These are phyloP conservation scores for Oxyria digyna DNA, from an alignment of 148 eudicot species.

Conservation along the genomic window DNA sequence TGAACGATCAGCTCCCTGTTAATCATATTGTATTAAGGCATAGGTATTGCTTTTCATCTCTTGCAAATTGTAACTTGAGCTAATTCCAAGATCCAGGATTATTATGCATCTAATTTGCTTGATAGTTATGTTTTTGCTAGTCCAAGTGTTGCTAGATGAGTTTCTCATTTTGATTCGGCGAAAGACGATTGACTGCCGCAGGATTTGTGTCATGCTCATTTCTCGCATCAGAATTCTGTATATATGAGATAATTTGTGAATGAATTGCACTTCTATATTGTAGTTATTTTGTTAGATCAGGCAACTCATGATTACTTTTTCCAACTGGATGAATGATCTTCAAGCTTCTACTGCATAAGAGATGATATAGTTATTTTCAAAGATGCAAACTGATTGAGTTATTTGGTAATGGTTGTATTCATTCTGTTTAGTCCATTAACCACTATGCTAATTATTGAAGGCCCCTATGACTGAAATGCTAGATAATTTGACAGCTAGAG, in stretches of 20 bases:
- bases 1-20: background rate
- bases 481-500: background rate
- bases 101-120: background rate
- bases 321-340: background rate
- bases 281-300: background rate
- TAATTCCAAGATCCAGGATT: background rate
- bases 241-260: background rate
- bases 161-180: background rate
- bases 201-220: background rate
- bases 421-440: background rate
- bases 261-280: background rate
- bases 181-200: background rate
- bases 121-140: background rate
- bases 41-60: background rate
- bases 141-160: background rate
- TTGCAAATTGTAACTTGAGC: background rate
- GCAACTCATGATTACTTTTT: background rate
- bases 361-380: background rate
- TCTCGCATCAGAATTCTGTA: background rate
- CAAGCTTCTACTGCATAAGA: background rate
- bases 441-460: background rate
- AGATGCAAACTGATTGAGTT: background rate
- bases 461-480: background rate
- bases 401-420: background rate
- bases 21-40: background rate